Percentiles rank a stretch among this genome's conserved stretches.
These are phyloP conservation scores for Trametes polyzona DNA, from an alignment of 1,284 basidiomycete species.

Conservation along the genomic window DNA sequence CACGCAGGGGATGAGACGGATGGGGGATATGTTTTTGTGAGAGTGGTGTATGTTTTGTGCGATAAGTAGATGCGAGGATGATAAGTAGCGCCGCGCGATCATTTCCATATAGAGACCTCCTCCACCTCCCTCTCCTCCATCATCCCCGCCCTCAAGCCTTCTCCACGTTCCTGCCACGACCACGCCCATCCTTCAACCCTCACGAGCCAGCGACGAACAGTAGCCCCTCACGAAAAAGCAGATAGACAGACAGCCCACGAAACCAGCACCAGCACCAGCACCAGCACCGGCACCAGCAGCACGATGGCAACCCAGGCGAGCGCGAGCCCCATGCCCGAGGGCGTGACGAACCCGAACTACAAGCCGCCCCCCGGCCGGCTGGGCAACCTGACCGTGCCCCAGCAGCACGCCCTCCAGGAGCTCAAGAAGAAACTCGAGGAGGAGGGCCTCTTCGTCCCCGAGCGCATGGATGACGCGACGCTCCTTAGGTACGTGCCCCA, in stretches of 20 bases:
- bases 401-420: conserved; percentile 75
- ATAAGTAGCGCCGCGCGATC: conserved; percentile 13
- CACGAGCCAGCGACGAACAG: not conserved
- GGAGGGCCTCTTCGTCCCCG: conserved; percentile 63
- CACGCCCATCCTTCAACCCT: not conserved
- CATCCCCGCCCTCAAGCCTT: not conserved
- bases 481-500: conserved; percentile 62
- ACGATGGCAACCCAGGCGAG: conserved; percentile 40
- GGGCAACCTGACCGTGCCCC: conserved; percentile 79
- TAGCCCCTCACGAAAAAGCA: not conserved
- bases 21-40: not conserved
- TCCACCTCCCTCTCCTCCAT: conserved; percentile 12
- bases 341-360: conserved; percentile 71
- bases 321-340: conserved; percentile 60
- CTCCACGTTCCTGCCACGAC: not conserved
- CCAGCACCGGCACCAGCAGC: too few relatives aligned
- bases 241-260: not conserved
- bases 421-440: conserved; percentile 71
- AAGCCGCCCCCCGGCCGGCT: conserved; percentile 76
- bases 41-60: not conserved
- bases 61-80: not conserved
- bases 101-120: conserved; percentile 20
- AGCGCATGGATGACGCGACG: conserved; percentile 81
- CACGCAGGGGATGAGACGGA: not conserved
- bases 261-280: not conserved